These are phyloP conservation scores for Neostapfia colusana DNA, from an alignment of 176 grass and related monocot genomes.

Conservation along the genomic window DNA sequence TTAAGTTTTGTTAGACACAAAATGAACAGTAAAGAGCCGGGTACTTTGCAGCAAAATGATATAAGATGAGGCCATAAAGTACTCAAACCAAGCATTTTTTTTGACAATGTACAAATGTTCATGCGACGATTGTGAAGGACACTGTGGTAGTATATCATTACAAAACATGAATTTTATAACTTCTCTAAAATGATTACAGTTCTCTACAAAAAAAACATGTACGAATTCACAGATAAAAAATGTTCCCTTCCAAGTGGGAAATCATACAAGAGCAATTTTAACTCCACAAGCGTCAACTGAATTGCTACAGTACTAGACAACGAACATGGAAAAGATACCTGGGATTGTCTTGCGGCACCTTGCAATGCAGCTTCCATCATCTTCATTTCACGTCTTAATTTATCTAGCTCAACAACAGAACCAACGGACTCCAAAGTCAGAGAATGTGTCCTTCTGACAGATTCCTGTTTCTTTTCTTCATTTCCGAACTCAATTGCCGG, in stretches of 20 bases:
- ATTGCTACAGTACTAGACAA: neutral
- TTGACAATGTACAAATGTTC: neutral
- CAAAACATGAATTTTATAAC: neutral
- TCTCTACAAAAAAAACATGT: constrained; percentile 24
- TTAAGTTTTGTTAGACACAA: neutral
- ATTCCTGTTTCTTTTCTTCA: constrained; percentile 47
- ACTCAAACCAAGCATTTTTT: constrained; percentile 14
- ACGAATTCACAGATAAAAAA: constrained; percentile 28
- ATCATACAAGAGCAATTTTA: constrained; percentile 28
- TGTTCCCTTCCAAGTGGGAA: constrained; percentile 21
- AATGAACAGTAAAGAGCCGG: too few relatives aligned
- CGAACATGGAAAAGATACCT: constrained; percentile 59
- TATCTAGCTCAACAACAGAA: constrained; percentile 60
- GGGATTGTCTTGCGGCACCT: constrained; percentile 97
- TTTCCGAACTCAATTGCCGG: constrained; percentile 37
- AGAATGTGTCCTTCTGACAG: constrained; percentile 41
- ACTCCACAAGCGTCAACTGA: constrained; percentile 18
- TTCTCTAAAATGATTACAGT: constrained; percentile 22
- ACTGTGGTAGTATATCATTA: neutral
- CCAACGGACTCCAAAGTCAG: constrained; percentile 39
- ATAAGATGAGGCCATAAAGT: neutral
- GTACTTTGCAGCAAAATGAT: constrained; percentile 14
- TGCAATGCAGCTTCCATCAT: constrained; percentile 99
- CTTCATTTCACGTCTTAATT: constrained; percentile 86
- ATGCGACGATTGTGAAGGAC: neutral